phyloP scores from a whole-genome alignment of 345 rosid genomes.

The Gossypioides kirkii region DNA sequence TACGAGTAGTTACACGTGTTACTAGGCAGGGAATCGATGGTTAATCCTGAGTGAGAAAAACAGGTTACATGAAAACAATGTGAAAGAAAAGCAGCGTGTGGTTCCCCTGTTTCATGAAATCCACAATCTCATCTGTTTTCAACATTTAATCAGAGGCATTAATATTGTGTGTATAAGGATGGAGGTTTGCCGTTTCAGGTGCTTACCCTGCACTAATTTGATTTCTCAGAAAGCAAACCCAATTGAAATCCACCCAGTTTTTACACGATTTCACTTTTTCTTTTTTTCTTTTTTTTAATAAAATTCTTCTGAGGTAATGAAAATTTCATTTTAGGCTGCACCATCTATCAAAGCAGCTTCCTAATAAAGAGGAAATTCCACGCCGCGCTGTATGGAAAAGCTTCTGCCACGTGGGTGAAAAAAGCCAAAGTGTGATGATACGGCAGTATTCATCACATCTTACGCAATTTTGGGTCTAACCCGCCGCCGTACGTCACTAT shows the following conservation, averaged over 20 bases:
- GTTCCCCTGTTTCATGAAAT: neutral
- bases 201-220: no score
- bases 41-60: neutral
- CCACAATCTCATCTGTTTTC: neutral
- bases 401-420: slow-evolving; percentile 10
- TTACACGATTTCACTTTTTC: no score
- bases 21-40: no score
- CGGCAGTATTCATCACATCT: neutral
- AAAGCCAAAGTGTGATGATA: neutral
- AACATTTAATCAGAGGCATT: neutral
- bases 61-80: neutral
- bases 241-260: no score
- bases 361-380: neutral
- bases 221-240: no score
- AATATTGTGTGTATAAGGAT: neutral
- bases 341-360: neutral
- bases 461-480: slow-evolving; percentile 16
- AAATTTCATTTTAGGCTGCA: no score
- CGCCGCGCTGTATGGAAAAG: neutral
- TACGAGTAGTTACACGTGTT: no score
- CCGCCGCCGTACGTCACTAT: slow-evolving; percentile 40
- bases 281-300: neutral
- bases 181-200: no score
- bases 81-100: neutral
- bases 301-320: no score